Conservation (phyloP, 2,329 filamentous ascomycete genomes). For the Aspergillus unguis region DNA sequence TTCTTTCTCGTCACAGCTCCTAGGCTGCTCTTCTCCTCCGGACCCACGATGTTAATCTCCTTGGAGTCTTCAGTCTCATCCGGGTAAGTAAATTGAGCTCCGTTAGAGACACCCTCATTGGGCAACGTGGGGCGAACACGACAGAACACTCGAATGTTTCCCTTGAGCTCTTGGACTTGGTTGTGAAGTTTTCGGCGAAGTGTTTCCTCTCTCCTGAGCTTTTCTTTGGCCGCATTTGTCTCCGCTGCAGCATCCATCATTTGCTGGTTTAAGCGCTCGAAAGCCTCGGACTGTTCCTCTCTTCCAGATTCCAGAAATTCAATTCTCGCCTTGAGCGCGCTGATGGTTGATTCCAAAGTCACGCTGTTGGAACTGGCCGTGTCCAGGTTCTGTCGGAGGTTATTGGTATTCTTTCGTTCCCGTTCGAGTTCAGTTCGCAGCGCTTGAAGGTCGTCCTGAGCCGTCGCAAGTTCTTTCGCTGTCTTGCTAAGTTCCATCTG, state of each 20-base stretch:
- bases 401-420: slow-evolving; percentile 60
- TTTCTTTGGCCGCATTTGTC: slow-evolving; percentile 70
- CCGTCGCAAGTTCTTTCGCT: slow-evolving; percentile 51
- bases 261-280: slow-evolving; percentile 73
- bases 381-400: slow-evolving; percentile 57
- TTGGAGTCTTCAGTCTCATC: slow-evolving; percentile 77
- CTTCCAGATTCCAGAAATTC: slow-evolving; percentile 87
- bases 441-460: slow-evolving; percentile 39
- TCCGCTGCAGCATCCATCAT: slow-evolving; percentile 72
- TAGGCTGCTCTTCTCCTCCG: slow-evolving; percentile 77
- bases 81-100: slow-evolving; percentile 75
- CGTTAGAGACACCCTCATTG: slow-evolving; percentile 55
- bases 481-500: slow-evolving; percentile 51
- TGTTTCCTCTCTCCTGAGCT: slow-evolving; percentile 86
- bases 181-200: slow-evolving; percentile 90
- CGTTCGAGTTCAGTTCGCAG: slow-evolving; percentile 52
- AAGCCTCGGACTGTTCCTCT: slow-evolving; percentile 83
- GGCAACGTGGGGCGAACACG: slow-evolving; percentile 75
- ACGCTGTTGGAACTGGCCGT: slow-evolving; percentile 61
- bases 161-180: slow-evolving; percentile 95
- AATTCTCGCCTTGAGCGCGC: slow-evolving; percentile 74
- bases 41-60: slow-evolving; percentile 79
- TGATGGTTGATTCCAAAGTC: slow-evolving; percentile 70
- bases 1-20: slow-evolving; percentile 73
- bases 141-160: slow-evolving; percentile 98